phyloP scores from a whole-genome alignment of 2,329 filamentous ascomycete genomes.

The Monosporascus sp. region DNA sequence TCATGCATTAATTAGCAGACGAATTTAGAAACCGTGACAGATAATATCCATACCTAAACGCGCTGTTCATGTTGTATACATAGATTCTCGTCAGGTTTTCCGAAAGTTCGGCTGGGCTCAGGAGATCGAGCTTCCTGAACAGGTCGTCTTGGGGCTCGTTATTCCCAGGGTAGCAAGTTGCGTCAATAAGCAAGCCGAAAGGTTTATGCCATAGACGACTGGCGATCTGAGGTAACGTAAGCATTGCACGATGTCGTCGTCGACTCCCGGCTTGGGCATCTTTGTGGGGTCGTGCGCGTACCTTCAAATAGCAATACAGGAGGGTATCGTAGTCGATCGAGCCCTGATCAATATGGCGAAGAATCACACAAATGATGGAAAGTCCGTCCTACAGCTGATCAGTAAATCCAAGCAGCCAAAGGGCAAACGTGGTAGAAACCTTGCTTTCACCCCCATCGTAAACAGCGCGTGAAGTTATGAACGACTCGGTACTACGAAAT shows the following conservation, averaged over 20 bases:
- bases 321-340: slow-evolving; percentile 61
- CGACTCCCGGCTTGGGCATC: background rate
- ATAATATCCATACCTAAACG: slow-evolving; percentile 46
- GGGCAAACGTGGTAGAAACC: slow-evolving; percentile 27
- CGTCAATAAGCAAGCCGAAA: slow-evolving; percentile 63
- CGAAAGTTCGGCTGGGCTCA: slow-evolving; percentile 57
- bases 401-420: slow-evolving; percentile 1
- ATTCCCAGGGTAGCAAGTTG: slow-evolving; percentile 64
- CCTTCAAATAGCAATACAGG: slow-evolving; percentile 64
- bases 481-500: slow-evolving; percentile 59
- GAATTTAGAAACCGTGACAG: background rate
- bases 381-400: slow-evolving; percentile 48
- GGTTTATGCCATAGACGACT: slow-evolving; percentile 66
- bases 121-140: slow-evolving; percentile 56
- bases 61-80: slow-evolving; percentile 70
- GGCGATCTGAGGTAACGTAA: slow-evolving; percentile 46
- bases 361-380: slow-evolving; percentile 63
- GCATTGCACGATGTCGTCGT: background rate
- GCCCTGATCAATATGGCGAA: slow-evolving; percentile 62
- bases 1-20: slow-evolving; percentile 5
- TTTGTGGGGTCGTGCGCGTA: slow-evolving; percentile 22
- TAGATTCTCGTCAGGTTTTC: slow-evolving; percentile 57
- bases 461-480: slow-evolving; percentile 58
- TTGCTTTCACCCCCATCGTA: slow-evolving; percentile 69
- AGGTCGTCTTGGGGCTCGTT: slow-evolving; percentile 62